Percentiles rank a stretch among this genome's conserved stretches.
phyloP scores from a whole-genome alignment of 2,329 filamentous ascomycete species.

The Neofusicoccum cordaticola region DNA sequence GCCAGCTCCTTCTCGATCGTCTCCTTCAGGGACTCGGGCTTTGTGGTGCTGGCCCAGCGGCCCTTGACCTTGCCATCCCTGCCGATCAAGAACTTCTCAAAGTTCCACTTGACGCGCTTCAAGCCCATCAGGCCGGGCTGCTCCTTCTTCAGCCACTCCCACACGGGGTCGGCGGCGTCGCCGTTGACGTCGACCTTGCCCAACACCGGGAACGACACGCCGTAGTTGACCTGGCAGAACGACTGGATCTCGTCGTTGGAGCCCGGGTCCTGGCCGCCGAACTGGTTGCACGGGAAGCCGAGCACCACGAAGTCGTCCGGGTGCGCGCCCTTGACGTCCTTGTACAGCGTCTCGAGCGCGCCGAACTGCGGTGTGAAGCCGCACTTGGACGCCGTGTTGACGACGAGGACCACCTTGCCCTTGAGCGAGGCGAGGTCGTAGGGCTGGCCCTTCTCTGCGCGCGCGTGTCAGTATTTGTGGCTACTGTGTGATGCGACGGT shows the following conservation, averaged over 20 bases:
- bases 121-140: slow-evolving; percentile 83
- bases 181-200: slow-evolving; percentile 95
- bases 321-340: slow-evolving; percentile 66
- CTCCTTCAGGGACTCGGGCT: slow-evolving; percentile 77
- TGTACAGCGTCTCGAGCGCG: slow-evolving; percentile 87
- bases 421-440: slow-evolving; percentile 70
- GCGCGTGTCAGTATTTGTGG: neutral
- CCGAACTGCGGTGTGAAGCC: slow-evolving; percentile 96
- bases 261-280: slow-evolving; percentile 85
- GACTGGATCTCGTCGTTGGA: slow-evolving; percentile 60
- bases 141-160: slow-evolving; percentile 67
- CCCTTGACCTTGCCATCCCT: slow-evolving; percentile 81
- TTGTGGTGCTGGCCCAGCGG: slow-evolving; percentile 83
- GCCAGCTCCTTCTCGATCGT: slow-evolving; percentile 70
- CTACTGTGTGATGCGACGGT: neutral
- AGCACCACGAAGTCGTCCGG: slow-evolving; percentile 78
- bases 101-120: slow-evolving; percentile 98
- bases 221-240: slow-evolving; percentile 90
- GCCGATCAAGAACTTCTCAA: slow-evolving; percentile 94
- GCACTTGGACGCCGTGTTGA: slow-evolving; percentile 98
- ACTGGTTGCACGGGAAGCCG: slow-evolving; percentile 99
- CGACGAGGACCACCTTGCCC: slow-evolving; percentile 90
- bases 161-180: slow-evolving; percentile 73
- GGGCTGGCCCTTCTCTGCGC: slow-evolving; percentile 58
- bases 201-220: slow-evolving; percentile 86